Evolutionary conservation across 805 yeast species (phyloP), one percentile per base, ranked within the genome.

Genomic region (Yarrowia porcina): DNA sequence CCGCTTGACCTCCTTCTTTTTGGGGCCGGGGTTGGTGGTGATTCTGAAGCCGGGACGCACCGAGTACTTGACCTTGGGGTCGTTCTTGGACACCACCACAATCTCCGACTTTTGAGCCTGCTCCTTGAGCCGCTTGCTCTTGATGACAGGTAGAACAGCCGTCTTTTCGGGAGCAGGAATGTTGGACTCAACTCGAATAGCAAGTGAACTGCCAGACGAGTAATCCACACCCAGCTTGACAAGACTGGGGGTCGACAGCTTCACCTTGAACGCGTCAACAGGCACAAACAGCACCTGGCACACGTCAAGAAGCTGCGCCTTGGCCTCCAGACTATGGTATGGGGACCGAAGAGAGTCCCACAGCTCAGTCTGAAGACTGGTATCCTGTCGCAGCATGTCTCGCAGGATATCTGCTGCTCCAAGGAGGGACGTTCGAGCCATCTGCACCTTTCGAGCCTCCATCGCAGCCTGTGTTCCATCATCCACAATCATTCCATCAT

Each of bases 381-480:
- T 70, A 57, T 82, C 77, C 1, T 82, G 71, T 8, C 75, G 73
- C 64, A 83, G 81, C 61, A 84, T 87, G 56, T 87, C 77, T 59
- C 93, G 75, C 12, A 89, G 73, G 5, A 87, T 69, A 27, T 84
- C 87, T 39, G 88, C 80, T 0, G 90, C 83, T 17, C 94, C 94
- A 21, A 77, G 79, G 15, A 88, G 71, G 0, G 88, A 79, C 0
- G 82, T 81, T 66, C 92, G 80, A 0, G 93, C 88, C 47, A 84
- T 75, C 1, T 81, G 82, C 67, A 87, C 91, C 64, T 86, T 80
- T 67, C 91, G 82, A 0, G 38, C 73, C 30, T 76, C 78, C 74
- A 83, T 79, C 13, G 74, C 72, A 20, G 71, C 75, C 15, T 75
- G 73, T 1, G 79, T 78, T 0, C 62, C 64, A 45, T 83, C 88